Evolutionary conservation across 2,329 filamentous ascomycete species (phyloP), one percentile per base, ranked within the genome.

Genomic region (Anthostomella pinea): DNA sequence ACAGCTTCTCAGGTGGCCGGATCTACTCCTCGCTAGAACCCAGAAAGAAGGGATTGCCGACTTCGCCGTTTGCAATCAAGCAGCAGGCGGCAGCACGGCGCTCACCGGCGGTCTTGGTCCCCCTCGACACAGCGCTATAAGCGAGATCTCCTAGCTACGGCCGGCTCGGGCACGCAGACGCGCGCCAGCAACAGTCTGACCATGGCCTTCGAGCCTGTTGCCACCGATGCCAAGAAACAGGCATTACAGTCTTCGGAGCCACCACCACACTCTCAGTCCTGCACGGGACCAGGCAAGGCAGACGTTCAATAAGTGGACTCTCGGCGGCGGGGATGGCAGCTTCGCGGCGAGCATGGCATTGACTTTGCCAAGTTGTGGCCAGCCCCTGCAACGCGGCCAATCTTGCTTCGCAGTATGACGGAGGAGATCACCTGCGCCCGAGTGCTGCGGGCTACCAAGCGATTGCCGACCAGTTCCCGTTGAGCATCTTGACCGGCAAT

Each of bases 51-150:
- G 57, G 9, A 70, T 73, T 30, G 64, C 60, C 15, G 61, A 72
- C 42, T 69, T 85, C 33, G 70, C 71, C 9, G 60, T 85, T 9
- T 66, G 72, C 45, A 85, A 85, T 62, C 75, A 84, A 58, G 81
- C 80, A 2, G 81, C 81, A 1, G 81, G 81, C 28, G 82, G 81
- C n/a, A 85, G 85, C 57, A 65, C 78, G 0, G 69, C 85, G 2
- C 68, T 85, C 1, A 61, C 63, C 8, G 79, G 81, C 33, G 76
- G 81, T 0, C 66, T 83, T 0, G 81, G 82, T 0, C 81, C 81
- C 3, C 77, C 75, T 23, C 70, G 1, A 61, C 83, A 20, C 65
- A 69, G 25, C 74, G 81, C 4, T 71, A 84, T 43, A 73, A 81
- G 52, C 71, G 81, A n/a, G 81, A 85, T 52, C 72, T 82, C 2